These are phyloP conservation scores for Insectozyma bohioensis DNA, from an alignment of 1,139 yeast species.

Conservation along the genomic window DNA sequence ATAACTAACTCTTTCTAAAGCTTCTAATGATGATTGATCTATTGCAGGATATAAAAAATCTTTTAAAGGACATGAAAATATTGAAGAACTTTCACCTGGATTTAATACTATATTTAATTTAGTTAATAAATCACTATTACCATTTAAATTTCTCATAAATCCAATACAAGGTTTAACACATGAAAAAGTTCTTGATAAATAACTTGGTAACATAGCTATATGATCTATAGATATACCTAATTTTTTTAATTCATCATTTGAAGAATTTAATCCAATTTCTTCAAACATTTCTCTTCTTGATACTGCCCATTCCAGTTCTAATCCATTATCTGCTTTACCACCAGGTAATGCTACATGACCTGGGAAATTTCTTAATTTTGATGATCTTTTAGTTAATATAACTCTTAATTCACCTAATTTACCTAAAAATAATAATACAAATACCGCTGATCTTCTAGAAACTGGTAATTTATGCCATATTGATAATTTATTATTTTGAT, in stretches of 20 bases:
- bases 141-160: conserved; percentile 37
- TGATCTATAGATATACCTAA: conserved; percentile 59
- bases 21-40: conserved; percentile 34
- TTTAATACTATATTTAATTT: conserved; percentile 47
- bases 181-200: conserved; percentile 73
- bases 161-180: conserved; percentile 86
- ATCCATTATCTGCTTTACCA: conserved; percentile 70
- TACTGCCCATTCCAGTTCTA: conserved; percentile 68
- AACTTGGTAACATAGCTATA: conserved; percentile 65
- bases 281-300: conserved; percentile 83
- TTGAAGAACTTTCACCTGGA: conserved; percentile 70
- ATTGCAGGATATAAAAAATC: conserved; percentile 54
- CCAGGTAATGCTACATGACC: conserved; percentile 93
- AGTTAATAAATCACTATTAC: conserved; percentile 19
- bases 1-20: conserved; percentile 42
- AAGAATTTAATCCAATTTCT: conserved; percentile 72
- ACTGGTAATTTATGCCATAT: conserved; percentile 62
- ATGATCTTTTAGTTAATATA: conserved; percentile 72
- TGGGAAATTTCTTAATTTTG: conserved; percentile 67
- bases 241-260: conserved; percentile 39
- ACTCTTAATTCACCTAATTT: conserved; percentile 72
- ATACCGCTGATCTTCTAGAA: conserved; percentile 72
- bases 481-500: conserved; percentile 32
- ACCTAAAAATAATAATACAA: conserved; percentile 70
- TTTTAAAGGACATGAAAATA: conserved; percentile 65